Evolutionary conservation across 1,284 basidiomycete species (phyloP), one percentile per base, ranked within the genome.

Genomic region (Rhodotorula sp.): DNA sequence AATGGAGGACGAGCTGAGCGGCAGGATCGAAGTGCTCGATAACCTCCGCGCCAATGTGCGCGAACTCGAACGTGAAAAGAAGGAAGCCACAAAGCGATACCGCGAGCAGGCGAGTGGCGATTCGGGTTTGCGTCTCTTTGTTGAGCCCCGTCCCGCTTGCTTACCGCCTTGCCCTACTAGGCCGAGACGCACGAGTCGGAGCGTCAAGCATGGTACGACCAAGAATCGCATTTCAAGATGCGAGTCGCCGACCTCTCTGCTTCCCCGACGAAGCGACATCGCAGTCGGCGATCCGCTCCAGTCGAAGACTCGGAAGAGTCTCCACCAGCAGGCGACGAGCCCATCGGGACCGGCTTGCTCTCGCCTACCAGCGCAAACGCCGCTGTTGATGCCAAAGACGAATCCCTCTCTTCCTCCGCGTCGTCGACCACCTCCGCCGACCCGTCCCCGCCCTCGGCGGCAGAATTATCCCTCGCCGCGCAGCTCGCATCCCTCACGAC

Each of bases 181-280:
- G 58, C 70, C 59, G 77, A 77, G 6, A 67, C 73, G 14, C 77
- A 78, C 65, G 78, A 79, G 20, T 64, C 68, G 5, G 78, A 78
- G 48, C 74, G 77, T 10, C 72, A 77, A 26, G 58, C 71, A 12
- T 79, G 78, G 78, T 63, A 72, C 61, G 77, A 78, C 49, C 72
- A 75, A 23, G 77, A 79, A 51, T 68, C 71, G 47, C 70, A 72
- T 62, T 75, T 76, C 61, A 74, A 76, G 46, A 18, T 67, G 16
- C 60, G 70, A 46, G 69, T 74, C 61, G 49, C 71, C 26, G 68
- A 70, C 60, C 59, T 74, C 21, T 15, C 39, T 5, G 16, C 21
- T 23, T 43, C 58, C 18, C 16, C 29, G 8, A 34, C 29, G 10
- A 58, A 58, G 57, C n/a, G 29, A 3, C 57, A 34, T 8, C 57